Evolutionary conservation across 345 rosid genomes (phyloP), one percentile per base, ranked within the genome.

Genomic region (Psidium guajava): DNA sequence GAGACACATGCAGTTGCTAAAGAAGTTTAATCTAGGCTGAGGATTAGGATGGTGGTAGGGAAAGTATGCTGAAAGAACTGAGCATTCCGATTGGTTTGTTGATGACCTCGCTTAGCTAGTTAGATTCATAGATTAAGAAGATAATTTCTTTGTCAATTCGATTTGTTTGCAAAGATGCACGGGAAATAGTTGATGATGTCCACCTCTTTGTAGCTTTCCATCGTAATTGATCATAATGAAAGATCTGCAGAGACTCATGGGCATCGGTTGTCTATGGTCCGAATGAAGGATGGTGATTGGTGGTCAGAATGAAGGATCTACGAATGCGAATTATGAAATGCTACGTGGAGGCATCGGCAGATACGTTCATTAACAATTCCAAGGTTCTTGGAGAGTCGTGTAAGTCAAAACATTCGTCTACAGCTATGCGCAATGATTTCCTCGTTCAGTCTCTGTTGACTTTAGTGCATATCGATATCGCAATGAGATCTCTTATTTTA

Each of bases 271-370:
- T 84, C 56, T 50, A 86, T 86, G 91, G 91, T 85, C 82, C 89
- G 40, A 36, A 36, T 36, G 40, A 36, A 36, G 4, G 40, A 36
- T 36, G 4, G 40, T 36, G 5, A 6, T 42, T 42, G 44, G 44
- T 42, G 44, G 44, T 42, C 5, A 42, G 85, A 90, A 86, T 4
- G 85, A 89, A 64, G 54, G 40, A 36, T 36, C 85, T 75, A 32
- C 84, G 27, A 86, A 75, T 84, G 83, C 81, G 13, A 84, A 64
- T 86, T 86, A 54, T 58, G 91, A 81, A 85, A 82, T 88, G 44
- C 44, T 42, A 42, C 3, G 90, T 82, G 92, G 91, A 85, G 91
- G 94, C 56, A 22, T 49, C 87, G 20, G 92, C 89, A 3, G 91
- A 90, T 73, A 82, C 82, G 28, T 75, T 88, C 53, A 1, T 92